Evolutionary conservation across 306 rosid species (phyloP).

Genomic region (Lathyrus tuberosus): DNA sequence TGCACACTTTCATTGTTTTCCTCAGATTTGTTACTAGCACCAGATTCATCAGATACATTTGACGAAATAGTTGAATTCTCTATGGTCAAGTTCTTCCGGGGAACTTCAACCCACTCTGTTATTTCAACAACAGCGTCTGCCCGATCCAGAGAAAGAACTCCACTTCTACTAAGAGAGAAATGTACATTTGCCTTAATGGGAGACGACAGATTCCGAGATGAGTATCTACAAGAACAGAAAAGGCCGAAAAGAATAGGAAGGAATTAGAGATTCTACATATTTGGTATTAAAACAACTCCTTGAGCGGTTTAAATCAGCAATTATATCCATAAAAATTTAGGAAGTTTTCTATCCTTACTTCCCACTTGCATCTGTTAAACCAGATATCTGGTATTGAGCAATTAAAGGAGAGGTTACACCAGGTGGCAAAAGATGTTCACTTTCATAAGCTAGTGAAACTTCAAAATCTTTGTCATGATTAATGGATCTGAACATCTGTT

Average conservation of each 20-base stretch:
- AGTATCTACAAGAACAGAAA: conserved; percentile 61
- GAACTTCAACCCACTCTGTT: conserved; percentile 96
- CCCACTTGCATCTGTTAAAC: conserved; percentile 76
- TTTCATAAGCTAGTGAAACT: conserved; percentile 84
- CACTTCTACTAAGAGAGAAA: conserved; percentile 94
- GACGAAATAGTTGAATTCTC: conserved; percentile 79
- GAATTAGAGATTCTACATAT: conserved; percentile 32
- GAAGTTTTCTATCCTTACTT: conserved; percentile 64
- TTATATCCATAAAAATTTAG: conserved; percentile 20
- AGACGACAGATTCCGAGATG: conserved; percentile 78
- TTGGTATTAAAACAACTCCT: conserved; percentile 21
- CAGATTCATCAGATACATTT: conserved; percentile 62
- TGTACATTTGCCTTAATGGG: conserved; percentile 90
- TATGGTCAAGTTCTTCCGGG: conserved; percentile 64
- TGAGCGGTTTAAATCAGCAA: conserved; percentile 38
- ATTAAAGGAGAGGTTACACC: conserved; percentile 69
- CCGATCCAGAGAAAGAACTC: conserved; percentile 85
- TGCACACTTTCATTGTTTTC: conserved; percentile 56
- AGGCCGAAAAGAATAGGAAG: conserved; percentile 24
- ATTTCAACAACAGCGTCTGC: conserved; percentile 93
- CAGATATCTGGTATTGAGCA: conserved; percentile 75
- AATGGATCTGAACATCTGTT: conserved; percentile 83
- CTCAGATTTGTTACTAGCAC: conserved; percentile 60
- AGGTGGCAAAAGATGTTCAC: conserved; percentile 75
- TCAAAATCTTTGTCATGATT: conserved; percentile 86